Evolutionary conservation across 257 asterid genomes (phyloP).

Genomic region (Solanum chilense): DNA sequence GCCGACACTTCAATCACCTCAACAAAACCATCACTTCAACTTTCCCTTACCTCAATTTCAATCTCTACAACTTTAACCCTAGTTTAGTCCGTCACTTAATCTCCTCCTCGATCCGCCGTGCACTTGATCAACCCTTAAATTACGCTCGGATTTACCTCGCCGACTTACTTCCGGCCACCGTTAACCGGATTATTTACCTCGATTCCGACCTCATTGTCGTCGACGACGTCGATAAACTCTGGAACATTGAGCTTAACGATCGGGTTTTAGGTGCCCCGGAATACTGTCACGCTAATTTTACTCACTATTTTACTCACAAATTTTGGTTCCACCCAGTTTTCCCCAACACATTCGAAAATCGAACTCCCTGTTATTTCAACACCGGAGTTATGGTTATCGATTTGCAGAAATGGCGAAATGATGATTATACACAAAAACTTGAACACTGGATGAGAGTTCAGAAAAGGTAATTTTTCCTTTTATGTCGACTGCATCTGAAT

Average conservation of each 20-base stretch:
- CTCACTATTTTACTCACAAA: conserved; percentile 51
- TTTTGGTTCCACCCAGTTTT: conserved; percentile 56
- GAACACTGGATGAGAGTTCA: conserved; percentile 80
- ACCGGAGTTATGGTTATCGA: conserved; percentile 92
- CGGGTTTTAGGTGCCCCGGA: conserved; percentile 72
- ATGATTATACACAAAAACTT: conserved; percentile 35
- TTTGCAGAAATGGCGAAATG: conserved; percentile 41
- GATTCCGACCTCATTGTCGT: conserved; percentile 80
- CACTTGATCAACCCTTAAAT: conserved; percentile 83
- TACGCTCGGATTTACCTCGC: conserved; percentile 90
- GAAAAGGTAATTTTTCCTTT: conserved; percentile 5
- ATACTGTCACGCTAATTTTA: conserved; percentile 77
- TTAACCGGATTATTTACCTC: conserved; percentile 61
- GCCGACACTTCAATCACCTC: conserved; percentile 41
- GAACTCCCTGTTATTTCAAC: conserved; percentile 67
- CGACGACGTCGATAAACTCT: conserved; percentile 66
- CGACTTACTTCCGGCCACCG: conserved; percentile 46
- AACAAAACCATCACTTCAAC: conserved; percentile 46
- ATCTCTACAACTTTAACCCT: conserved; percentile 63
- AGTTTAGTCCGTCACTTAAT: conserved; percentile 52
- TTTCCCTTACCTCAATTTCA: conserved; percentile 72
- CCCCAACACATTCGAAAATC: conserved; percentile 23
- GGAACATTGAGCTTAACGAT: conserved; percentile 37
- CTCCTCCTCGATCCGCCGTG: conserved; percentile 81
- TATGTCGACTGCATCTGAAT: no score